These are phyloP conservation scores for Aspergillus sclerotiicarbonarius DNA, from an alignment of 495 filamentous ascomycete genomes.

Conservation along the genomic window DNA sequence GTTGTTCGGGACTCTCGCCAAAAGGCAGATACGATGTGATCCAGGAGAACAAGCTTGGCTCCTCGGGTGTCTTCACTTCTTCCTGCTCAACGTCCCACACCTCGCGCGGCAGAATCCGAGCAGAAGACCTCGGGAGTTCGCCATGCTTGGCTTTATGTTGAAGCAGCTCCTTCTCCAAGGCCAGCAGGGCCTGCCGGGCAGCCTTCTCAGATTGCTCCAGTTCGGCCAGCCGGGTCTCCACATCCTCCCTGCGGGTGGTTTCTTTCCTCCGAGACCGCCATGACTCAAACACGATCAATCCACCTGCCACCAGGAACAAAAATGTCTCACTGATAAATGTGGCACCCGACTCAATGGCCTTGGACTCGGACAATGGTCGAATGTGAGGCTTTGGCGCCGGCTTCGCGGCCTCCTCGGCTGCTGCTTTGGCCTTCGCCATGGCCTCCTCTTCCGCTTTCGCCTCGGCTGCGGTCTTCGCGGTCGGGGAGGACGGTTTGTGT, in stretches of 20 bases:
- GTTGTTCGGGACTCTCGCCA: slow-evolving; percentile 20
- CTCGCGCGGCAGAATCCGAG: slow-evolving; percentile 44
- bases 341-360: slow-evolving; percentile 93
- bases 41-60: slow-evolving; percentile 32
- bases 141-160: slow-evolving; percentile 49
- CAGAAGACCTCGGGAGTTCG: slow-evolving; percentile 23
- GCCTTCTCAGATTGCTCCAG: slow-evolving; percentile 62
- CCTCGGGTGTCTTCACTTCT: slow-evolving; percentile 24
- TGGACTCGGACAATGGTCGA: slow-evolving; percentile 80
- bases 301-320: slow-evolving; percentile 76
- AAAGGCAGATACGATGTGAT: slow-evolving; percentile 36
- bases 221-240: slow-evolving; percentile 65
- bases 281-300: slow-evolving; percentile 79
- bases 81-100: slow-evolving; percentile 40
- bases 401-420: slow-evolving; percentile 46
- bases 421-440: slow-evolving; percentile 48
- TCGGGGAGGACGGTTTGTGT: slow-evolving; percentile 69
- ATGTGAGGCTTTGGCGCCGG: slow-evolving; percentile 50
- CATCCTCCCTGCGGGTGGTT: slow-evolving; percentile 67
- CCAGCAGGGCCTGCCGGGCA: slow-evolving; percentile 56
- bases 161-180: slow-evolving; percentile 67
- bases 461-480: slow-evolving; percentile 77
- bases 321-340: slow-evolving; percentile 93
- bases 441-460: slow-evolving; percentile 60
- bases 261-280: slow-evolving; percentile 76